Percentiles rank a stretch among this genome's conserved stretches.
Conservation (phyloP, 441 rosid species). For the Rhodomyrtus psidioides region DNA sequence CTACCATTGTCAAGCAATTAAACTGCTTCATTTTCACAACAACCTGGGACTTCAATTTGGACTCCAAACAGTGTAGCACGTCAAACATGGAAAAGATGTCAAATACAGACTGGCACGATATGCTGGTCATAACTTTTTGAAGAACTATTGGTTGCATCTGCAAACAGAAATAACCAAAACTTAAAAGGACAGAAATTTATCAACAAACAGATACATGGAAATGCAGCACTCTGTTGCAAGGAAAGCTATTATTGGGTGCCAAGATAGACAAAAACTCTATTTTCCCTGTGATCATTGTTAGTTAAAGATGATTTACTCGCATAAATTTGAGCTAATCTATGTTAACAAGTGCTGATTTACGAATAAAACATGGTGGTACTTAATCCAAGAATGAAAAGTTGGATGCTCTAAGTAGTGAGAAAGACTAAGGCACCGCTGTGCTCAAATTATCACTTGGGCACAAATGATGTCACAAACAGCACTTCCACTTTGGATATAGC, state of each 20-base stretch:
- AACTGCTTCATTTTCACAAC: background rate
- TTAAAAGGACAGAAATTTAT: background rate
- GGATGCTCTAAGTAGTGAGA: background rate
- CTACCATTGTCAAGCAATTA: background rate
- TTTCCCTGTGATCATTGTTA: background rate
- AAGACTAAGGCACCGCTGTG: background rate
- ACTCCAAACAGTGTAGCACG: constrained; percentile 34
- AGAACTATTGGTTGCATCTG: constrained; percentile 14
- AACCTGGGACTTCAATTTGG: constrained; percentile 37
- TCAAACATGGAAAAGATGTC: constrained; percentile 47
- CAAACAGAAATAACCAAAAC: background rate
- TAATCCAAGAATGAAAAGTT: background rate
- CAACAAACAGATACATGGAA: background rate
- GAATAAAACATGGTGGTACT: background rate
- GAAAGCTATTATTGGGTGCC: background rate
- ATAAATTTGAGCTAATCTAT: background rate
- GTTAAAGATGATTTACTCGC: background rate
- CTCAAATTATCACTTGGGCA: background rate
- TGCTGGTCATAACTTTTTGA: constrained; percentile 38
- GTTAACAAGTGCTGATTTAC: background rate
- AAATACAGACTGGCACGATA: constrained; percentile 38
- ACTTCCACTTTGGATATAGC: background rate
- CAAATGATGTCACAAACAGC: background rate
- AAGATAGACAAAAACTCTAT: background rate
- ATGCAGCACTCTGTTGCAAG: background rate